phyloP scores from a whole-genome alignment of 225 moss, liverwort and hornwort species.

The Polytrichum formosum region DNA sequence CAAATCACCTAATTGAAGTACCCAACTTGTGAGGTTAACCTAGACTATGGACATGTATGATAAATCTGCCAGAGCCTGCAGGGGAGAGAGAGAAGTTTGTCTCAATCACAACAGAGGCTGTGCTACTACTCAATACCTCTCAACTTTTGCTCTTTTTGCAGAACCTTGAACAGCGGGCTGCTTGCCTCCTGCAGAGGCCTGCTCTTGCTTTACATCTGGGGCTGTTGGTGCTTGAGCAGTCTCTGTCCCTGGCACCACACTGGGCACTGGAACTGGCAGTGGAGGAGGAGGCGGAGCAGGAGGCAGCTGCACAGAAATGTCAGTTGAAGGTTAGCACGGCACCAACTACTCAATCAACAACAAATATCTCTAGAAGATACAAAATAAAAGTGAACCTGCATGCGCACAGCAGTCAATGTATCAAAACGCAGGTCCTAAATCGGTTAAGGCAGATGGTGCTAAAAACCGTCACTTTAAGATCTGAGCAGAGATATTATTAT shows the following conservation, averaged over 20 bases:
- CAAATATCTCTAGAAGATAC: neutral
- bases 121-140: slow-evolving; percentile 26
- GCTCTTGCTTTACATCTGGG: slow-evolving; percentile 38
- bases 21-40: too few species aligned
- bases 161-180: slow-evolving; percentile 20
- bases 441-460: too few species aligned
- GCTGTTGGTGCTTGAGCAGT: slow-evolving; percentile 20
- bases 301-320: slow-evolving; percentile 55
- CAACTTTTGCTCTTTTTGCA: slow-evolving; percentile 44
- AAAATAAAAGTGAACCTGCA: too few species aligned
- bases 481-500: too few species aligned
- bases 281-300: slow-evolving; percentile 81
- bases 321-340: slow-evolving; percentile 11
- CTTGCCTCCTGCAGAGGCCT: slow-evolving; percentile 30
- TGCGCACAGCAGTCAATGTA: neutral
- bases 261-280: slow-evolving; percentile 47
- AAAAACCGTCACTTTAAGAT: too few species aligned
- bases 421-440: neutral
- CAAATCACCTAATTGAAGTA: too few species aligned
- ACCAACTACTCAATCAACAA: too few species aligned
- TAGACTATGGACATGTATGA: too few species aligned
- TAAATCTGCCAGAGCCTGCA: too few species aligned
- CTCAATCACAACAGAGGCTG: too few species aligned
- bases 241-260: slow-evolving; percentile 46
- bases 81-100: too few species aligned